Evolutionary conservation across 495 filamentous ascomycete species (phyloP).

Genomic region (Penicillium bialowiezense): DNA sequence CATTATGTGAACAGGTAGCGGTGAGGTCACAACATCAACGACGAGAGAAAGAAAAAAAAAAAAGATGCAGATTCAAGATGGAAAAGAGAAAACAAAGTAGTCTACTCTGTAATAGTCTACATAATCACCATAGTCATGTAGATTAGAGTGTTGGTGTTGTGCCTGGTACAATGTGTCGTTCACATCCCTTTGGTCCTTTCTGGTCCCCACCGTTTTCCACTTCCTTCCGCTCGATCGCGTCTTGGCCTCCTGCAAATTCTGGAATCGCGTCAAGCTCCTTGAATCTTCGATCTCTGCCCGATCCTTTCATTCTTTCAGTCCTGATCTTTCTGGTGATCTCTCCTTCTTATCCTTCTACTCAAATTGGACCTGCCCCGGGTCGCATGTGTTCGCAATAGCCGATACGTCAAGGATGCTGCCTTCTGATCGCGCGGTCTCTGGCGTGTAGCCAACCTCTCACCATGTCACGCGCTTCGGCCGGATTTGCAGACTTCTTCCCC

Average conservation of each 20-base stretch:
- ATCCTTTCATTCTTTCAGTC: conserved; percentile 3
- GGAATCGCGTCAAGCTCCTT: conserved; percentile 3
- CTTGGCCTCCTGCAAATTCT: conserved; percentile 13
- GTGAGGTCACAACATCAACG: too few species aligned
- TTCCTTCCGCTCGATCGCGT: conserved; percentile 13
- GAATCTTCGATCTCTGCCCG: background rate
- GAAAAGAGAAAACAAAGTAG: too few species aligned
- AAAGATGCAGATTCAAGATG: too few species aligned
- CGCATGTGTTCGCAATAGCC: conserved; percentile 21
- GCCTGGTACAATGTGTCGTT: too few species aligned
- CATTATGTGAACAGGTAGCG: too few species aligned
- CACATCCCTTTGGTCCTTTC: too few species aligned
- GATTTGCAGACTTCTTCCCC: conserved; percentile 89
- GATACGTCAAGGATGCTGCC: conserved; percentile 43
- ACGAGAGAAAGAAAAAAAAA: too few species aligned
- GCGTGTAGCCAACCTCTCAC: conserved; percentile 47
- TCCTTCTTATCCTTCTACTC: background rate
- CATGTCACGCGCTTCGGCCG: conserved; percentile 80
- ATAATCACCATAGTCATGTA: too few species aligned
- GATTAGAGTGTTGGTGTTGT: too few species aligned
- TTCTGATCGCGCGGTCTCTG: conserved; percentile 32
- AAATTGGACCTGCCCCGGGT: conserved; percentile 15
- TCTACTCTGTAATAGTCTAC: too few species aligned
- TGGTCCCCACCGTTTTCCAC: conserved; percentile 12
- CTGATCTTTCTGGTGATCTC: too few species aligned